Evolutionary conservation across 352 stramenopile genomes (phyloP).

Genomic region (Pythium aphanidermatum): DNA sequence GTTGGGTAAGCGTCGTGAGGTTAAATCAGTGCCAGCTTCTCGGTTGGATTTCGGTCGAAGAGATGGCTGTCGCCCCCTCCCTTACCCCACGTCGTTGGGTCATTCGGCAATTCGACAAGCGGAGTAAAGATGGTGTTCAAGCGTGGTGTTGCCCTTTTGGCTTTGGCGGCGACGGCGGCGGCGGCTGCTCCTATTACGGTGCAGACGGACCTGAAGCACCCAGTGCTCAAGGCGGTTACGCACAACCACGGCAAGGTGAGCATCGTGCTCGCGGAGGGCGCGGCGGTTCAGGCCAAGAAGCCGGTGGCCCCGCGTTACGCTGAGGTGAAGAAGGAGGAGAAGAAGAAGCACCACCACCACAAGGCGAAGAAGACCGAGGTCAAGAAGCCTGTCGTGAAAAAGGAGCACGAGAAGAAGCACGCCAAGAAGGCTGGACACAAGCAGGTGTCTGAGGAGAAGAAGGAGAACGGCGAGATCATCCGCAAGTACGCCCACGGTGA

Average conservation of each 20-base stretch:
- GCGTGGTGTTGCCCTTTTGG: conserved; percentile 16
- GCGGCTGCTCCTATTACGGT: conserved; percentile 12
- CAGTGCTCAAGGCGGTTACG: conserved; percentile 18
- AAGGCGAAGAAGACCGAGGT: conserved; percentile 3
- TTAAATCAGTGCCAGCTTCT: conserved; percentile 22
- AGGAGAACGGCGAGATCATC: conserved; percentile 31
- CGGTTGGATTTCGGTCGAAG: conserved; percentile 8
- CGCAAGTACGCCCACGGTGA: conserved; percentile 46
- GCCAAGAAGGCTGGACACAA: conserved; percentile 11
- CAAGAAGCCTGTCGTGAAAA: conserved; percentile 3
- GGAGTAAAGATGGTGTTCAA: conserved; percentile 22
- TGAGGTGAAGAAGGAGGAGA: neutral
- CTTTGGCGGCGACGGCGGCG: conserved; percentile 7
- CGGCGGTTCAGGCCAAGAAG: conserved; percentile 7
- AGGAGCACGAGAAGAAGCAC: conserved; percentile 10
- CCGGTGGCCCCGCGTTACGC: neutral
- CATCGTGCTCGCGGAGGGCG: conserved; percentile 13
- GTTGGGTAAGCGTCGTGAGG: conserved; percentile 6
- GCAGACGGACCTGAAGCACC: conserved; percentile 20
- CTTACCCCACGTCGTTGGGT: too few species aligned
- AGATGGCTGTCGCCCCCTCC: conserved; percentile 6
- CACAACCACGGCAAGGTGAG: conserved; percentile 10
- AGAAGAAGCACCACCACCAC: conserved; percentile 1
- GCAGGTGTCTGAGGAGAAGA: conserved; percentile 15
- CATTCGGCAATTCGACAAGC: conserved; percentile 23